Evolutionary conservation across 345 rosid genomes (phyloP).

Genomic region (Microthlaspi erraticum): DNA sequence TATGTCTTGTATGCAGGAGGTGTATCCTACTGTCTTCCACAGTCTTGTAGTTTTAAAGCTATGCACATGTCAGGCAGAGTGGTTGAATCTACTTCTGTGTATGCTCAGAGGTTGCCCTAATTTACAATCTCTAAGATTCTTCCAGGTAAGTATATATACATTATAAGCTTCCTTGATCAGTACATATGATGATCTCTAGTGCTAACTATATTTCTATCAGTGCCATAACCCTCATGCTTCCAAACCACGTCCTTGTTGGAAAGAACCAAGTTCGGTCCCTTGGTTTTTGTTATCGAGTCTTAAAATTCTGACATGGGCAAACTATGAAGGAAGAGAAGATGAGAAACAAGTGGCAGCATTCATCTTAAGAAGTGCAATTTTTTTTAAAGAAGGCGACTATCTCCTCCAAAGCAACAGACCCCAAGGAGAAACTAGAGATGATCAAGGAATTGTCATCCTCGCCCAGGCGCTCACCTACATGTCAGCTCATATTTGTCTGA

Average conservation of each 20-base stretch:
- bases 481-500: neutral
- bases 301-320: conserved; percentile 9
- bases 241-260: neutral
- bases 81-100: no score
- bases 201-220: no score
- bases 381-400: neutral
- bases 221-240: no score
- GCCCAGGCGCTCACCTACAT: conserved; percentile 6
- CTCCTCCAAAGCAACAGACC: neutral
- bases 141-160: neutral
- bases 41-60: no score
- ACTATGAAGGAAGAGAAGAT: conserved; percentile 2
- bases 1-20: no score
- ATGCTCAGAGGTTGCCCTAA: no score
- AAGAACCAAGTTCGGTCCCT: conserved; percentile 1
- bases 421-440: conserved; percentile 2
- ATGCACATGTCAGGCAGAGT: no score
- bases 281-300: conserved; percentile 4
- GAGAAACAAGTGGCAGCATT: neutral
- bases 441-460: neutral
- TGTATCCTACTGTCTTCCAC: no score
- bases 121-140: no score
- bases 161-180: neutral
- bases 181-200: no score
- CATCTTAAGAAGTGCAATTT: neutral